A percentile compares a stretch with the other conserved stretches of the same genome.
Evolutionary conservation across 179 eudicot species (phyloP).

Genomic region (Kewa caespitosa): DNA sequence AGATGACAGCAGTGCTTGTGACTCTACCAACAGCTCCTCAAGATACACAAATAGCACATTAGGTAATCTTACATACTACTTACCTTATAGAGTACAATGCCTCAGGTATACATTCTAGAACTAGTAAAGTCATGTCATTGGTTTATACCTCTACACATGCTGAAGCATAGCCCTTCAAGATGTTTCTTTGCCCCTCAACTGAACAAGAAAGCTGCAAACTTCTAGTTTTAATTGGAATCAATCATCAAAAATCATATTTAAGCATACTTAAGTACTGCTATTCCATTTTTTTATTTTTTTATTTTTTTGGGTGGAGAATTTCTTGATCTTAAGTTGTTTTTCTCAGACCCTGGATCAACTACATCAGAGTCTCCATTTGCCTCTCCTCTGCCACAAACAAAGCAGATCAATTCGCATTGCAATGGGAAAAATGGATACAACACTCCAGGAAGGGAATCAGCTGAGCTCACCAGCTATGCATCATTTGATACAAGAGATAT

Average conservation of each 20-base stretch:
- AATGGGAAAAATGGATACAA: slow-evolving; percentile 38
- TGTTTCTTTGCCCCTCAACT: too few relatives aligned
- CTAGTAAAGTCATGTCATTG: too few relatives aligned
- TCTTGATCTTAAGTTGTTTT: slow-evolving; percentile 17
- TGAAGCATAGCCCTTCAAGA: too few relatives aligned
- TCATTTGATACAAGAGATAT: slow-evolving; percentile 29
- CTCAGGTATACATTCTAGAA: too few relatives aligned
- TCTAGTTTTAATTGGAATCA: too few relatives aligned
- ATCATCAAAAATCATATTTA: too few relatives aligned
- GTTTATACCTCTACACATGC: too few relatives aligned
- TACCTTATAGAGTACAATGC: too few relatives aligned
- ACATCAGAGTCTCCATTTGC: slow-evolving; percentile 40
- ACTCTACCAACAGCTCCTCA: slow-evolving; percentile 51
- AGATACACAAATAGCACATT: slow-evolving; percentile 49
- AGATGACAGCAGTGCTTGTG: slow-evolving; percentile 45
- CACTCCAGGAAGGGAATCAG: slow-evolving; percentile 36
- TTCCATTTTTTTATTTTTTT: too few relatives aligned
- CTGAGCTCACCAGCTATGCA: slow-evolving; percentile 26
- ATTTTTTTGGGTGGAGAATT: slow-evolving; percentile 2
- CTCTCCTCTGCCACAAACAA: slow-evolving; percentile 44
- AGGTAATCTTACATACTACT: slow-evolving; percentile 32
- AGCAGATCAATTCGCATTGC: slow-evolving; percentile 49
- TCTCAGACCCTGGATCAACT: slow-evolving; percentile 43
- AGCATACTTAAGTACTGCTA: too few relatives aligned
- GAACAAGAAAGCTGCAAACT: too few relatives aligned